These are phyloP conservation scores for Agaricus sinodeliciosus DNA, from an alignment of 768 basidiomycete species.

Conservation along the genomic window DNA sequence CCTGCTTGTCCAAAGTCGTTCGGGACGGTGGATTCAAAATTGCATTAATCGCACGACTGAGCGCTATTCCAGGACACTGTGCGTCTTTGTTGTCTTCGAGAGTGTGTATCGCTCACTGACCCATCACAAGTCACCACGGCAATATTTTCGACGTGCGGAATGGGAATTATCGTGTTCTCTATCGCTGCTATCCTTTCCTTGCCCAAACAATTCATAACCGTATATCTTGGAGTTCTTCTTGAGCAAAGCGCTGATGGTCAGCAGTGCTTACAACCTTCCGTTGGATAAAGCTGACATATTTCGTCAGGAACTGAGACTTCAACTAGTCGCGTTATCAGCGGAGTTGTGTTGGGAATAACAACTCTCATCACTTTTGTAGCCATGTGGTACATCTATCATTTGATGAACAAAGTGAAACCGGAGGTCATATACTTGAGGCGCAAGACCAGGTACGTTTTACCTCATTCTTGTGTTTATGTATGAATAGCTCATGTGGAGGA, in stretches of 20 bases:
- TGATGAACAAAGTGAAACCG: conserved; percentile 67
- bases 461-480: background rate
- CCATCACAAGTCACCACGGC: conserved; percentile 67
- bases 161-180: conserved; percentile 71
- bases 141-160: conserved; percentile 85
- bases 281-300: background rate
- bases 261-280: background rate
- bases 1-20: conserved; percentile 60
- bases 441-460: conserved; percentile 51
- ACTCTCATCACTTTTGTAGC: conserved; percentile 66
- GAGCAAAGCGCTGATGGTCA: conserved; percentile 39
- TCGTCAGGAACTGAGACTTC: conserved; percentile 28
- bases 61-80: conserved; percentile 87
- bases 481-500: background rate
- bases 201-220: conserved; percentile 89
- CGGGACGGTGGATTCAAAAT: conserved; percentile 87
- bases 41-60: conserved; percentile 68
- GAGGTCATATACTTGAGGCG: conserved; percentile 61
- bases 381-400: conserved; percentile 76
- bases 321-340: conserved; percentile 59
- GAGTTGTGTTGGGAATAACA: conserved; percentile 62
- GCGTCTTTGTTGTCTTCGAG: conserved; percentile 21
- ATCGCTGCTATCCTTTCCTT: conserved; percentile 76
- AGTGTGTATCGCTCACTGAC: background rate
- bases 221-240: conserved; percentile 84